A percentile compares a stretch with the other conserved stretches of the same genome.
Evolutionary conservation across 2,329 filamentous ascomycete genomes (phyloP).

Genomic region (Sordariomycetes sp.): DNA sequence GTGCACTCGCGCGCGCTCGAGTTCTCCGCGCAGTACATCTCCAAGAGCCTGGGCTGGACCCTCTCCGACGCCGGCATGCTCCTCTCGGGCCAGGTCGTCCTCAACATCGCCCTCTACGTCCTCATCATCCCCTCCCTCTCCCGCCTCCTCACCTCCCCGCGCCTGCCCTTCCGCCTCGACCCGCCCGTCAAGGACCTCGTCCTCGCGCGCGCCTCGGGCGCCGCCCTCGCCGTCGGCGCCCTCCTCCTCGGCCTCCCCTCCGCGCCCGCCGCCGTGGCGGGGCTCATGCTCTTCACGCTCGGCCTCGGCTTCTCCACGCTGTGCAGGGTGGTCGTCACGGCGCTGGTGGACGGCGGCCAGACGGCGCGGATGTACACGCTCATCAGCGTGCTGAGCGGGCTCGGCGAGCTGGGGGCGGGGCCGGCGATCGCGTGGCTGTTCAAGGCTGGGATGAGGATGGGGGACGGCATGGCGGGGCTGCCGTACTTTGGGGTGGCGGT

Average conservation of each 20-base stretch:
- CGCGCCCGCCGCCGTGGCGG: conserved; percentile 10
- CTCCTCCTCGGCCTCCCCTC: conserved; percentile 11
- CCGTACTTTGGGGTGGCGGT: conserved; percentile 11
- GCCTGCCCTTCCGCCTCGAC: background rate
- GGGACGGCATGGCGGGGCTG: conserved; percentile 14
- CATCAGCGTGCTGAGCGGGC: conserved; percentile 15
- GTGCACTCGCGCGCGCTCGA: background rate
- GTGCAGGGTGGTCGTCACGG: conserved; percentile 11
- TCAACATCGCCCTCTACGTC: conserved; percentile 10
- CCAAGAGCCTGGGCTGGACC: conserved; percentile 7
- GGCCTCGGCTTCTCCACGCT: conserved; percentile 11
- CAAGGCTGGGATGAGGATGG: conserved; percentile 11
- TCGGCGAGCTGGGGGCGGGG: conserved; percentile 12
- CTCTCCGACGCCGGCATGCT: conserved; percentile 13
- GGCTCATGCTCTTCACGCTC: conserved; percentile 12
- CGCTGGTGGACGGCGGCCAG: conserved; percentile 10
- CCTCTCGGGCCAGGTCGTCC: conserved; percentile 11
- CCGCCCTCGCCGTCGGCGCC: conserved; percentile 11
- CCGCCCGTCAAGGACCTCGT: conserved; percentile 11
- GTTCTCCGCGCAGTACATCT: conserved; percentile 7
- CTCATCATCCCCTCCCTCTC: conserved; percentile 10
- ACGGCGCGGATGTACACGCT: conserved; percentile 17
- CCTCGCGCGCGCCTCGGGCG: conserved; percentile 13
- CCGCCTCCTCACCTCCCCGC: conserved; percentile 2
- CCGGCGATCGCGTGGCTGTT: conserved; percentile 16